Conservation (phyloP, 2,329 filamentous ascomycete genomes). For the Verticillium tricorpus region DNA sequence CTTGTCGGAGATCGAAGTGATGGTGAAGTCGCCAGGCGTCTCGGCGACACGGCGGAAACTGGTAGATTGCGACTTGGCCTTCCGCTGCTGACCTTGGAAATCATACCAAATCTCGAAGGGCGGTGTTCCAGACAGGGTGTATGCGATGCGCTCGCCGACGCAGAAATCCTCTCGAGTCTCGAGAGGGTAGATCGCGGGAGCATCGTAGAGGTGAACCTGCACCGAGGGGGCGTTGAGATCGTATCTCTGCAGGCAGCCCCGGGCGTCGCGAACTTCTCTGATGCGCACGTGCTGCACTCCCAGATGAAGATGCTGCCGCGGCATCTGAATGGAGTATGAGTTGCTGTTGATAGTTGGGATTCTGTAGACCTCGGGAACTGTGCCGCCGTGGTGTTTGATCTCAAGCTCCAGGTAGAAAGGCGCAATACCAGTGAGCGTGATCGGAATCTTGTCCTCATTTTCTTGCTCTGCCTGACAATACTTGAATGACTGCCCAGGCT, state of each 20-base stretch:
- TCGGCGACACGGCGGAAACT: constrained; percentile 93
- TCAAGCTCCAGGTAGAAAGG: constrained; percentile 91
- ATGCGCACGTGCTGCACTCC: constrained; percentile 89
- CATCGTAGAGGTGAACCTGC: constrained; percentile 87
- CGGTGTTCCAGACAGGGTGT: constrained; percentile 82
- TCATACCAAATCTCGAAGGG: constrained; percentile 93
- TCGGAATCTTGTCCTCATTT: constrained; percentile 81
- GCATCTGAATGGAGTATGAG: constrained; percentile 76
- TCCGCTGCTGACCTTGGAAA: constrained; percentile 74
- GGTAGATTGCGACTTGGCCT: constrained; percentile 73
- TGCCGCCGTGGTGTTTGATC: constrained; percentile 83
- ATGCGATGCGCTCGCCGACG: constrained; percentile 90
- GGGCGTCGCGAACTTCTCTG: constrained; percentile 80
- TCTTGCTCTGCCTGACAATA: constrained; percentile 84
- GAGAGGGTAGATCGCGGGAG: constrained; percentile 83
- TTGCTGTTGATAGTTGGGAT: constrained; percentile 75
- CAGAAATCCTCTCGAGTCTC: constrained; percentile 87
- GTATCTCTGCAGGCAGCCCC: constrained; percentile 78
- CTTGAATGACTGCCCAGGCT: constrained; percentile 89
- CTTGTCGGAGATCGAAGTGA: constrained; percentile 82
- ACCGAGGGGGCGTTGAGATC: constrained; percentile 70
- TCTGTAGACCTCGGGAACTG: constrained; percentile 73
- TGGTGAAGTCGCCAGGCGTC: constrained; percentile 80
- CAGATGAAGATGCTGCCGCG: constrained; percentile 76
- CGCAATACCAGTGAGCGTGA: constrained; percentile 75